A percentile compares a stretch with the other conserved stretches of the same genome.
Evolutionary conservation across 257 asterid genomes (phyloP).

Genomic region (Cordia subcordata): DNA sequence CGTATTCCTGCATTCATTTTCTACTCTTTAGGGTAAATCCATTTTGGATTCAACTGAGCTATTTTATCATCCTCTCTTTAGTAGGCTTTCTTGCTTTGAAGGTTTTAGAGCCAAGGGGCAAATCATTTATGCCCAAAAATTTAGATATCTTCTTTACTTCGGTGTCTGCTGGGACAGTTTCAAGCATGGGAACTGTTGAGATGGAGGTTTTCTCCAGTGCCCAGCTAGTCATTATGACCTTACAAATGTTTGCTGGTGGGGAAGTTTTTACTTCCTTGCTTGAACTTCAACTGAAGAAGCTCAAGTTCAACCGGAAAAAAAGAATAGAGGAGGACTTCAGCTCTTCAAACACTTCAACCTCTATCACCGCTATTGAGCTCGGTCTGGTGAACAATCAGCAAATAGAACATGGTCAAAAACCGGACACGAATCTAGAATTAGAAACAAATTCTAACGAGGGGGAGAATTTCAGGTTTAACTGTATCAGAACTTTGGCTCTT

Average conservation of each 20-base stretch:
- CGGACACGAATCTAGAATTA: not conserved
- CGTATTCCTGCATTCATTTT: not conserved
- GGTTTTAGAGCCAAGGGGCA: conserved; percentile 13
- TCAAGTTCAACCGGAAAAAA: conserved; percentile 1
- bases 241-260: conserved; percentile 44
- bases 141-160: conserved; percentile 42
- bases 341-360: not conserved
- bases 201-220: conserved; percentile 48
- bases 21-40: conserved; percentile 1
- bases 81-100: conserved; percentile 36
- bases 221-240: conserved; percentile 36
- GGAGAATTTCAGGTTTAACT: conserved; percentile 6
- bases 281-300: conserved; percentile 21
- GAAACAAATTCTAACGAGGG: not conserved
- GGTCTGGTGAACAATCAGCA: not conserved
- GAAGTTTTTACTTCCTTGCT: conserved; percentile 42
- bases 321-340: not conserved
- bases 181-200: conserved; percentile 47
- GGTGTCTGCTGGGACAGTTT: conserved; percentile 34
- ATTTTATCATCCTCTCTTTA: conserved; percentile 27
- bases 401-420: not conserved
- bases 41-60: conserved; percentile 29
- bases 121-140: conserved; percentile 13
- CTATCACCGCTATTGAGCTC: not conserved
- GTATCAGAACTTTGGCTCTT: conserved; percentile 13